These are phyloP conservation scores for Rhodotorula sp. DNA, from an alignment of 1,284 basidiomycete species.

Conservation along the genomic window DNA sequence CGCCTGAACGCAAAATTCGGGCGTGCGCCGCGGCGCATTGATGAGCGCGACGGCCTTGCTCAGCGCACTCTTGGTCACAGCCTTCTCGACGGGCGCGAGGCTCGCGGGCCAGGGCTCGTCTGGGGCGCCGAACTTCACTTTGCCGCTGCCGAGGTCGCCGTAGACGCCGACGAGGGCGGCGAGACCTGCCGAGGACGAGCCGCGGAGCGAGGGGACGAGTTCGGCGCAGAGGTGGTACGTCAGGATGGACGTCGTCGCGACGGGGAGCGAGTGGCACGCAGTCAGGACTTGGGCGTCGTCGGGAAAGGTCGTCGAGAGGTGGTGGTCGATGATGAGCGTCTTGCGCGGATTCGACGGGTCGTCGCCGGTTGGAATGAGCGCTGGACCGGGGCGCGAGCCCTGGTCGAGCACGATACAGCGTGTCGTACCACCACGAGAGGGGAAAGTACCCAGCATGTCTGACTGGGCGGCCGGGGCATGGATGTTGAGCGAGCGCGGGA, in stretches of 20 bases:
- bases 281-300: constrained; percentile 27
- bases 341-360: constrained; percentile 4
- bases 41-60: constrained; percentile 39
- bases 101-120: constrained; percentile 37
- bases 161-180: constrained; percentile 41
- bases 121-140: constrained; percentile 34
- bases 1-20: constrained; percentile 39
- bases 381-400: constrained; percentile 39
- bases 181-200: constrained; percentile 8
- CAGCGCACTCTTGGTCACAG: constrained; percentile 38
- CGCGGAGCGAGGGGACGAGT: constrained; percentile 12
- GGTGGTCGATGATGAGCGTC: constrained; percentile 44
- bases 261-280: constrained; percentile 42
- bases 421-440: constrained; percentile 1
- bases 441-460: constrained; percentile 25
- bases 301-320: constrained; percentile 40
- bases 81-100: constrained; percentile 32
- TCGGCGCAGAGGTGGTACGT: constrained; percentile 37
- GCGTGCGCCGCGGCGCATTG: constrained; percentile 43
- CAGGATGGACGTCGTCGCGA: constrained; percentile 43
- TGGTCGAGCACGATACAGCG: constrained; percentile 43
- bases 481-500: constrained; percentile 36
- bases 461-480: constrained; percentile 29
- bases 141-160: constrained; percentile 41
- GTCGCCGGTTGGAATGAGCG: constrained; percentile 30